Percentiles rank a stretch among this genome's conserved stretches.
phyloP scores from a whole-genome alignment of 2,329 filamentous ascomycete genomes.

The Colletotrichum camelliae region DNA sequence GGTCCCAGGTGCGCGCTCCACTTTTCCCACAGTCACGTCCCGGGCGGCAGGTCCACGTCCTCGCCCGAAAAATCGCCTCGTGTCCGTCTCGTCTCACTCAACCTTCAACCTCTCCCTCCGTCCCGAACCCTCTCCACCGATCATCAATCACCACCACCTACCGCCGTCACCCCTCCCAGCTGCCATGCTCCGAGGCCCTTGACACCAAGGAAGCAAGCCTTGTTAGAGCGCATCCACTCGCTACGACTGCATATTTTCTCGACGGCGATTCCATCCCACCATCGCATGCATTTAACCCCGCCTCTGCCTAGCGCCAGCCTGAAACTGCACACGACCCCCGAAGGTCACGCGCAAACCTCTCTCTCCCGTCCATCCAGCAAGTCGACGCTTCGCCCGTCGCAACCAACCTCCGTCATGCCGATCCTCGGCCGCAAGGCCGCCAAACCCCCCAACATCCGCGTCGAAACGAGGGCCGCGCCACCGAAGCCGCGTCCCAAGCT shows the following conservation, averaged over 20 bases:
- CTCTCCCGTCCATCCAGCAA: neutral
- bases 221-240: neutral
- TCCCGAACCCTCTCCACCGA: constrained; percentile 4
- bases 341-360: neutral
- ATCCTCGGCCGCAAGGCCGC: constrained; percentile 52
- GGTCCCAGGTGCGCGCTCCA: neutral
- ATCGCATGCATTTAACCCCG: neutral
- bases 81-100: constrained; percentile 18
- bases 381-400: neutral
- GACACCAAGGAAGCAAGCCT: neutral
- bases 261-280: neutral
- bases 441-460: constrained; percentile 54
- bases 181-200: neutral
- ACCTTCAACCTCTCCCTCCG: constrained; percentile 12
- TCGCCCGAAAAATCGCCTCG: constrained; percentile 22
- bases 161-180: neutral
- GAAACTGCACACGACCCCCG: neutral
- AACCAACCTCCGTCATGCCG: constrained; percentile 25
- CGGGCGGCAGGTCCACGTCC: constrained; percentile 13
- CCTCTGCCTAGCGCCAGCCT: neutral
- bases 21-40: constrained; percentile 12
- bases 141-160: neutral
- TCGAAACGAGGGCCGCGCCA: constrained; percentile 54
- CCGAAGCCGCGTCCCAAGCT: constrained; percentile 42
- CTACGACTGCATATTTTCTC: neutral